Conservation (phyloP, 805 yeast species). For the Metschnikowia reukaufii region DNA sequence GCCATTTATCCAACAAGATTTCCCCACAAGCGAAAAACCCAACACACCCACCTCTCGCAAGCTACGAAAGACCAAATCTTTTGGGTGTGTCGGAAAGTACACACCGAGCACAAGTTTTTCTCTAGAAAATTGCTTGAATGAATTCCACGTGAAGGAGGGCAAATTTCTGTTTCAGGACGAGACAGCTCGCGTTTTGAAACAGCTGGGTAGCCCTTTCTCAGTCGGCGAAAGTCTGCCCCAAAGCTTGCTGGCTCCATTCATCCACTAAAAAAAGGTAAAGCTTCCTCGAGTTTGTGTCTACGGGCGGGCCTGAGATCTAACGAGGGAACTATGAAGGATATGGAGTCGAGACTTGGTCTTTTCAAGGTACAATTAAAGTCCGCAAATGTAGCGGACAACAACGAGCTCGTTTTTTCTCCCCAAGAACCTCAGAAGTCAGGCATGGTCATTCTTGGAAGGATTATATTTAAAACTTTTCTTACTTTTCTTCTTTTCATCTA, state of each 20-base stretch:
- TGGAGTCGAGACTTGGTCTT: constrained; percentile 32
- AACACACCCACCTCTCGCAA: neutral
- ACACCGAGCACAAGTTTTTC: constrained; percentile 15
- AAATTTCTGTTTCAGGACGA: constrained; percentile 19
- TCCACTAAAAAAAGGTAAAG: constrained; percentile 12
- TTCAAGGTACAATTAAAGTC: constrained; percentile 22
- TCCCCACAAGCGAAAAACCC: neutral
- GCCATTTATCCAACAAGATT: neutral
- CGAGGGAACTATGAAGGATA: constrained; percentile 22
- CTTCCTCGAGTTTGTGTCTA: constrained; percentile 12
- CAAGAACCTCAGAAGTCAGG: neutral
- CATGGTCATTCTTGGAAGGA: neutral
- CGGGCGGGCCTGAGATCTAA: constrained; percentile 3
- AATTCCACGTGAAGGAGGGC: constrained; percentile 17
- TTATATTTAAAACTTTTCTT: neutral
- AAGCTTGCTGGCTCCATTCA: constrained; percentile 9
- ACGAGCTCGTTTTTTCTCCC: neutral
- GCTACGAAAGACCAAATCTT: constrained; percentile 11
- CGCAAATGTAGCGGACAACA: neutral
- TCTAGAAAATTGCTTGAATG: constrained; percentile 18
- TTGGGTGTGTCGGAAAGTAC: constrained; percentile 5
- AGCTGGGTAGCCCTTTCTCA: constrained; percentile 9
- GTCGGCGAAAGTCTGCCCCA: constrained; percentile 11
- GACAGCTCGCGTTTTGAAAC: constrained; percentile 16
- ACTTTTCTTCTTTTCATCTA: neutral